Evolutionary conservation across 139 green algal species (phyloP), one percentile per base, ranked within the genome.

Genomic region (Chlorella vulgaris): DNA sequence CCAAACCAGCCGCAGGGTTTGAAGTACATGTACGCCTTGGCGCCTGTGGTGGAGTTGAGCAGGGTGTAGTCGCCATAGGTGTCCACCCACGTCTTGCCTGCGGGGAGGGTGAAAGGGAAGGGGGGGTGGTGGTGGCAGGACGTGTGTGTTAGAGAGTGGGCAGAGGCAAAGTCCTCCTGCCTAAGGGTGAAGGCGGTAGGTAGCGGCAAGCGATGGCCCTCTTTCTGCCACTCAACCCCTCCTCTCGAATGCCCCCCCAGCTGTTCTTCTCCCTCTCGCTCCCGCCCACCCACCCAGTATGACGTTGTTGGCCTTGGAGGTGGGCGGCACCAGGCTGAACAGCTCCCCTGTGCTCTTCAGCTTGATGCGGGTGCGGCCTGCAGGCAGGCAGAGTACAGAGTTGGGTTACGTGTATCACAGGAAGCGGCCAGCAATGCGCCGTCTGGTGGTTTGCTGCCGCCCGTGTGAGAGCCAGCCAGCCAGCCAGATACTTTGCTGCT

Each of bases 1-100:
- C 91, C 88, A 83, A 99, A 99, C 95, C 95, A 99, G 67, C 96
- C 96, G 84, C 96, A 99, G 28, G 93, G 91, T 43, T 88, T 93
- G 90, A 97, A 98, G 42, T 93, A 90, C 67, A 99, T 84, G 43
- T 91, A 86, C 35, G 84, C 89, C 69, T 87, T 92, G 61, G 89
- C 91, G 5, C 94, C 94, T 6, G 90, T 96, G 60, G 85, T 93
- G 31, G 82, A 55, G 88, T 97, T 98, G 70, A 86, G 76, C 62
- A 99, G 83, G 24, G 82, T 89, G 80, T 97, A 91, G 39, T 93
- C 87, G 28, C 96, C 96, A 75, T 91, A 94, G 13, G 85, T 93
- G 87, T 99, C 96, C 26, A 99, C 83, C 96, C 96, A 99, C 29
- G 93, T 98, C 58, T 89, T 85, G 40, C 96, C 96, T 29, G 71